These are phyloP conservation scores for Piper betle DNA, from an alignment of 164 flowering plant species.

Conservation along the genomic window DNA sequence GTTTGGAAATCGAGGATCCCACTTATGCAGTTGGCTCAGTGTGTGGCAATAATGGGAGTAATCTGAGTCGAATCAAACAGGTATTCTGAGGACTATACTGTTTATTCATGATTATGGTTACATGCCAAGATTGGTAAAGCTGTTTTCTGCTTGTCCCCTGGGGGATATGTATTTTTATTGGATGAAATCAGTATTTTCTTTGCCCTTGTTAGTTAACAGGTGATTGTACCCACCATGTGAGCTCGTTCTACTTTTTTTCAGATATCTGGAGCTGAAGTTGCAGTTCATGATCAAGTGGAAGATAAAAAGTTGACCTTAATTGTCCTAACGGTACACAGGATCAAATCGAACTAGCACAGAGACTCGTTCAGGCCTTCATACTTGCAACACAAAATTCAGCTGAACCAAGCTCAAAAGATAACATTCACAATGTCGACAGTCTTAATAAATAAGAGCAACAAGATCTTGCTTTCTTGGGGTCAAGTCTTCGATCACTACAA, in stretches of 20 bases:
- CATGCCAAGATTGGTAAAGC: not conserved
- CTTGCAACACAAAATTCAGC: slow-evolving; percentile 25
- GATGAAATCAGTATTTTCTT: too few relatives aligned
- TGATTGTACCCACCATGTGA: not conserved
- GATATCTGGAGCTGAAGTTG: slow-evolving; percentile 90
- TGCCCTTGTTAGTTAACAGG: too few relatives aligned
- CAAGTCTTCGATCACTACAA: too few relatives aligned
- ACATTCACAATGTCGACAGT: not conserved
- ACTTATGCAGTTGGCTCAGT: slow-evolving; percentile 43
- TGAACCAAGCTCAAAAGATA: not conserved
- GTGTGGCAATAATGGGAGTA: slow-evolving; percentile 71
- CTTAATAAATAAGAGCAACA: not conserved
- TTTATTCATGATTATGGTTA: not conserved
- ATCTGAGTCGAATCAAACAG: slow-evolving; percentile 68
- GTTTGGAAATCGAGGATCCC: slow-evolving; percentile 71
- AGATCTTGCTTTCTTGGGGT: too few relatives aligned
- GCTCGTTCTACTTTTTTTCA: slow-evolving; percentile 15
- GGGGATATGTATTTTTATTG: too few relatives aligned
- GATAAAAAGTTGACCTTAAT: slow-evolving; percentile 35
- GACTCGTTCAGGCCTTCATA: slow-evolving; percentile 93
- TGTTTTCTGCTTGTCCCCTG: not conserved
- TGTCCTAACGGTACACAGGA: slow-evolving; percentile 89
- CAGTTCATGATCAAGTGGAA: too few relatives aligned
- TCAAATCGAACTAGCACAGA: slow-evolving; percentile 84
- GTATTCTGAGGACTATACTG: slow-evolving; percentile 15